Conservation (phyloP, 768 basidiomycete genomes). For the Cystobasidiopsis lactophilus region DNA sequence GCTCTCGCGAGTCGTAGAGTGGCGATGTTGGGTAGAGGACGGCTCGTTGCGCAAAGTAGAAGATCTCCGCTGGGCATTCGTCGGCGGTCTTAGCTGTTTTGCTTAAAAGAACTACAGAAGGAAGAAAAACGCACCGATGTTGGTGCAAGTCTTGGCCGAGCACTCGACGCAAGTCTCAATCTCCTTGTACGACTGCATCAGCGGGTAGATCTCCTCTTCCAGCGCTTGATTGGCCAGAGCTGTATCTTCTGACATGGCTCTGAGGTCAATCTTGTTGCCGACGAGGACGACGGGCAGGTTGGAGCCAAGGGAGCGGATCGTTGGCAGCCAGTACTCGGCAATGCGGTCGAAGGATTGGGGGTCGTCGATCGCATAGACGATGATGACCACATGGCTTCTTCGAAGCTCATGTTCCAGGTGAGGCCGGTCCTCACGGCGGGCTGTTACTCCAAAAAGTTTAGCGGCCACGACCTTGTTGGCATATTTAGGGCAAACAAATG, state of each 20-base stretch:
- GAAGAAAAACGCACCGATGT: slow-evolving; percentile 25
- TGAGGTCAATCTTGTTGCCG: slow-evolving; percentile 92
- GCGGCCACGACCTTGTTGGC: too few relatives aligned
- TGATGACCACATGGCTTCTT: slow-evolving; percentile 92
- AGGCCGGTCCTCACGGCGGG: slow-evolving; percentile 57
- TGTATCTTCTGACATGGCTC: slow-evolving; percentile 37
- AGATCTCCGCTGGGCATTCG: slow-evolving; percentile 67
- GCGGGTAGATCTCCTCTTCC: slow-evolving; percentile 82
- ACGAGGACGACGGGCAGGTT: slow-evolving; percentile 96
- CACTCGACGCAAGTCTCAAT: slow-evolving; percentile 25
- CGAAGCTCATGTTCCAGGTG: slow-evolving; percentile 88
- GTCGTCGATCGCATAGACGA: slow-evolving; percentile 92
- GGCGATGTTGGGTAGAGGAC: slow-evolving; percentile 93
- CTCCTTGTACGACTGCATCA: slow-evolving; percentile 94
- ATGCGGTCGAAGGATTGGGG: slow-evolving; percentile 91
- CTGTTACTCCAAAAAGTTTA: slow-evolving; percentile 27
- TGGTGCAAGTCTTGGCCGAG: slow-evolving; percentile 71
- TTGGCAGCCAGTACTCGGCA: slow-evolving; percentile 92
- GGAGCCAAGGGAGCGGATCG: slow-evolving; percentile 81
- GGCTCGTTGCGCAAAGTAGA: slow-evolving; percentile 96
- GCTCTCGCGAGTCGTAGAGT: slow-evolving; percentile 84
- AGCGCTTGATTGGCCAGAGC: slow-evolving; percentile 82
- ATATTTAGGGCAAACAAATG: neutral
- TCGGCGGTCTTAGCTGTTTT: slow-evolving; percentile 28
- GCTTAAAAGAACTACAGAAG: too few relatives aligned